Percentiles rank a stretch among this genome's conserved stretches.
These are phyloP conservation scores for Talaromyces funiculosus DNA, from an alignment of 2,329 filamentous ascomycete species.

Conservation along the genomic window DNA sequence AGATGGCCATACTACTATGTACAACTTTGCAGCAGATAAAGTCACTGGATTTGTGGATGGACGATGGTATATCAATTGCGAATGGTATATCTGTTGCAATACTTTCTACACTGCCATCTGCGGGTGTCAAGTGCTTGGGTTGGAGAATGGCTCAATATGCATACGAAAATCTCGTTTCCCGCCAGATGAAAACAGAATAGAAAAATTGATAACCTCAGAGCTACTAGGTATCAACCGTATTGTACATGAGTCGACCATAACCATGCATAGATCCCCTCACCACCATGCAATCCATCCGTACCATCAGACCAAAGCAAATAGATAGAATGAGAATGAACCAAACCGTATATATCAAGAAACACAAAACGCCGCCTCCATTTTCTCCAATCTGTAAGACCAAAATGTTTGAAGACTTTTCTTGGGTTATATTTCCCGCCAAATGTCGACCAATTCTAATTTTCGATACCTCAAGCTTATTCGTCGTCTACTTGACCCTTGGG, in stretches of 20 bases:
- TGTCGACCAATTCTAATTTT: not conserved
- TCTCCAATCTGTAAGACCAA: not conserved
- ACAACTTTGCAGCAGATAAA: too few relatives aligned
- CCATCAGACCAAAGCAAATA: not conserved
- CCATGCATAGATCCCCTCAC: slow-evolving; percentile 1
- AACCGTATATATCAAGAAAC: not conserved
- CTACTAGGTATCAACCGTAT: not conserved
- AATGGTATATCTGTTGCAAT: not conserved
- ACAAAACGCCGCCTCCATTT: not conserved
- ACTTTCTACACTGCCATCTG: not conserved
- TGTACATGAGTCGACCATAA: not conserved
- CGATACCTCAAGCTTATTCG: not conserved
- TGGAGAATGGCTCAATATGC: not conserved
- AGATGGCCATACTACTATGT: too few relatives aligned
- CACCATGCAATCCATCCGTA: not conserved
- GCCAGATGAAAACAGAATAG: not conserved
- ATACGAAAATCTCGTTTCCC: not conserved
- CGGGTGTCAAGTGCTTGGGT: not conserved
- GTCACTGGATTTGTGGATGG: too few relatives aligned
- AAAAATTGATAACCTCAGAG: not conserved
- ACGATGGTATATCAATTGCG: not conserved
- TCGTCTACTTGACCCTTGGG: slow-evolving; percentile 17
- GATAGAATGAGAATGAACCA: not conserved
- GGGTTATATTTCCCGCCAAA: not conserved
- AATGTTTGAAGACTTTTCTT: not conserved